These are phyloP conservation scores for Ophiostoma quercus DNA, from an alignment of 2,329 filamentous ascomycete species.

Conservation along the genomic window DNA sequence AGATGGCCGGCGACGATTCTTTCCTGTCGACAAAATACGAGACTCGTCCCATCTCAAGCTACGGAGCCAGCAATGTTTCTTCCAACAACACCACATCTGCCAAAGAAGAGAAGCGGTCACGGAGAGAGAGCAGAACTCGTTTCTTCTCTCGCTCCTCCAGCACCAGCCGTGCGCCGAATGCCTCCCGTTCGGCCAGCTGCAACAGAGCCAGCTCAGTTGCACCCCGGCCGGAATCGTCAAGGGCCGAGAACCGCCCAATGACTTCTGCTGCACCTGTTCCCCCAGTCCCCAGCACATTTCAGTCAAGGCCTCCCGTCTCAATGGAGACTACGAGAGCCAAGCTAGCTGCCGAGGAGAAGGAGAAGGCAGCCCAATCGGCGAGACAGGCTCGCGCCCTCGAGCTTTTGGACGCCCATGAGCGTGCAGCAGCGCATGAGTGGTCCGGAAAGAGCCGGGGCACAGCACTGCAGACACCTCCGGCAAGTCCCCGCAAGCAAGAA, in stretches of 20 bases:
- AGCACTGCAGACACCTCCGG: background rate
- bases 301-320: background rate
- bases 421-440: conserved; percentile 16
- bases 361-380: conserved; percentile 19
- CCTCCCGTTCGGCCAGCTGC: conserved; percentile 17
- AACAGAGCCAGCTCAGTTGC: conserved; percentile 1
- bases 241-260: background rate
- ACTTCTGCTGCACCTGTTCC: background rate
- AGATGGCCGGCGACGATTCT: conserved; percentile 19
- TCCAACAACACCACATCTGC: conserved; percentile 8
- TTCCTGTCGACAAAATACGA: conserved; percentile 25
- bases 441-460: background rate
- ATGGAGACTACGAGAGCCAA: background rate
- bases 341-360: background rate
- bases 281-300: background rate
- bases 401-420: conserved; percentile 24
- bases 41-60: conserved; percentile 16
- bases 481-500: background rate
- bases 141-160: conserved; percentile 23
- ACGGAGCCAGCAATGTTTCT: conserved; percentile 8
- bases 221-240: conserved; percentile 1
- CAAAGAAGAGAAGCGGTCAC: conserved; percentile 27
- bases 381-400: conserved; percentile 19
- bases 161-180: conserved; percentile 16
- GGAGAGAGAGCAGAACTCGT: conserved; percentile 22